Percentiles rank a stretch among this genome's conserved stretches.
Evolutionary conservation across 2,329 filamentous ascomycete genomes (phyloP).

Genomic region (Xylariales sp.): DNA sequence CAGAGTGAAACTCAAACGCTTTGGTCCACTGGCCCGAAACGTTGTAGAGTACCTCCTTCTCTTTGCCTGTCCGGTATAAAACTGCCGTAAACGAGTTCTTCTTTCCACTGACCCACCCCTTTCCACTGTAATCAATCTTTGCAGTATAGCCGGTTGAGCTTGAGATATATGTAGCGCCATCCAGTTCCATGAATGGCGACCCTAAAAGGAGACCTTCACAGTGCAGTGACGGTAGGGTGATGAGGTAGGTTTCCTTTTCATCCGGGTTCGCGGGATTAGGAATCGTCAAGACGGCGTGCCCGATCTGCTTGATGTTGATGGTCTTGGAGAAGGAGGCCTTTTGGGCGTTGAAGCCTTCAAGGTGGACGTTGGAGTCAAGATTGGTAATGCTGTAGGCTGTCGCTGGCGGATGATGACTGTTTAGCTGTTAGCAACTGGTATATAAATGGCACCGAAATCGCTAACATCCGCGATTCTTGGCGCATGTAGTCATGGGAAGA

Average conservation of each 20-base stretch:
- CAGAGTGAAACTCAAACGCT: slow-evolving; percentile 29
- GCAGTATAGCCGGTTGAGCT: slow-evolving; percentile 40
- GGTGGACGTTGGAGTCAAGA: slow-evolving; percentile 36
- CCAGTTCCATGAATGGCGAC: slow-evolving; percentile 43
- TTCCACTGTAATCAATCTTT: slow-evolving; percentile 42
- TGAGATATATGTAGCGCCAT: slow-evolving; percentile 39
- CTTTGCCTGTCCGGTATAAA: slow-evolving; percentile 33
- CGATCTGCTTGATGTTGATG: slow-evolving; percentile 46
- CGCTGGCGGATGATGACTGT: slow-evolving; percentile 45
- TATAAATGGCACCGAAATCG: too few species aligned
- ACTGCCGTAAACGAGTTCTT: slow-evolving; percentile 42
- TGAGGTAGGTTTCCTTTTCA: slow-evolving; percentile 43
- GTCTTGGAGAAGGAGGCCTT: slow-evolving; percentile 47
- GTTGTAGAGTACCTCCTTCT: slow-evolving; percentile 30
- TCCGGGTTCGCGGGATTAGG: slow-evolving; percentile 27
- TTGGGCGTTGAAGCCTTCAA: slow-evolving; percentile 46
- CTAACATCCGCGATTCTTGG: too few species aligned
- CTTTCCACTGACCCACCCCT: slow-evolving; percentile 38
- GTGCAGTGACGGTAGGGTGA: slow-evolving; percentile 43
- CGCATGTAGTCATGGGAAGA: too few species aligned
- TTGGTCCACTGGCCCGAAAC: slow-evolving; percentile 38
- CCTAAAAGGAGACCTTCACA: slow-evolving; percentile 43
- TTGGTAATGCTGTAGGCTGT: slow-evolving; percentile 47
- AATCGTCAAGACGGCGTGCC: slow-evolving; percentile 44
- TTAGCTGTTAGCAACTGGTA: too few species aligned